Evolutionary conservation across 2,329 filamentous ascomycete species (phyloP).

Genomic region (Ceratocystis variospora): DNA sequence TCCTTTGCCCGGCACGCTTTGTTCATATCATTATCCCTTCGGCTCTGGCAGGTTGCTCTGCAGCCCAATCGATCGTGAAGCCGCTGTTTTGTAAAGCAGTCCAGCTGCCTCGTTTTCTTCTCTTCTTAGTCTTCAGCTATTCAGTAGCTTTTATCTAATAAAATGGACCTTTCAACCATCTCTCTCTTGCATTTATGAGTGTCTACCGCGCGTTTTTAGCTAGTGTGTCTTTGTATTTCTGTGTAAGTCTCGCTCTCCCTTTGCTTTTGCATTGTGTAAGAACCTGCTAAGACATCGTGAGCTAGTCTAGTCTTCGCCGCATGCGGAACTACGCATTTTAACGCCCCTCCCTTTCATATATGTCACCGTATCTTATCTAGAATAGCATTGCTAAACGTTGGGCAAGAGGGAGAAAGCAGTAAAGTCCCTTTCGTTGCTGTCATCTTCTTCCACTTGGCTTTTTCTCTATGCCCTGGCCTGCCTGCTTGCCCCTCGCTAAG

Average conservation of each 20-base stretch:
- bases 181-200: background rate
- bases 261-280: too few relatives aligned
- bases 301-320: background rate
- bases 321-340: background rate
- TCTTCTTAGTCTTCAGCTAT: background rate
- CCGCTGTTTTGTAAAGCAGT: background rate
- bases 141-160: background rate
- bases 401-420: too few relatives aligned
- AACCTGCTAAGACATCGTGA: too few relatives aligned
- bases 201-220: too few relatives aligned
- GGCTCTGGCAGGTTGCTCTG: background rate
- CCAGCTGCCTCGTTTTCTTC: background rate
- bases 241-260: background rate
- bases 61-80: background rate
- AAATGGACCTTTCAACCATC: background rate
- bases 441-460: too few relatives aligned
- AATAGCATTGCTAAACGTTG: too few relatives aligned
- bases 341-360: too few relatives aligned
- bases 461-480: too few relatives aligned
- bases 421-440: too few relatives aligned
- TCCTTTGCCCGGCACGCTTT: background rate
- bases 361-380: too few relatives aligned
- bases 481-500: background rate
- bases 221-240: too few relatives aligned
- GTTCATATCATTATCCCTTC: background rate